A percentile compares a stretch with the other conserved stretches of the same genome.
Evolutionary conservation across 106 monocot species (phyloP).

Genomic region (Triglochin maritima): DNA sequence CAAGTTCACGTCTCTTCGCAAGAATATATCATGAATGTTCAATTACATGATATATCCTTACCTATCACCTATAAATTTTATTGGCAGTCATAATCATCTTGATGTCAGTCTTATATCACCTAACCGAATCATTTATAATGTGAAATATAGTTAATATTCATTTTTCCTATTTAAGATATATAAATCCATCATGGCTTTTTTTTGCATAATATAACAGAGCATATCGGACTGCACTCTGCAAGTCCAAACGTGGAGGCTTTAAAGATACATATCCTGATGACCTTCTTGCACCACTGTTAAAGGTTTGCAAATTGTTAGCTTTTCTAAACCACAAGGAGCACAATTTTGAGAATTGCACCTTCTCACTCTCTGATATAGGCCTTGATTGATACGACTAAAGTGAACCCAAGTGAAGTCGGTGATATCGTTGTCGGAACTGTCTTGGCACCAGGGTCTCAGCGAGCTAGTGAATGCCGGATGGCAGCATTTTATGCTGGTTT

Average conservation of each 20-base stretch:
- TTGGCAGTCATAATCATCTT: no score
- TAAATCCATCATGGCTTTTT: no score
- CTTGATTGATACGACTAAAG: conserved; percentile 13
- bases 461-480: conserved; percentile 30
- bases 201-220: conserved; percentile 14
- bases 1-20: no score
- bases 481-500: conserved; percentile 32
- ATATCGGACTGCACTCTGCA: conserved; percentile 38
- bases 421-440: conserved; percentile 29
- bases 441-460: conserved; percentile 20
- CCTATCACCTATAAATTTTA: no score
- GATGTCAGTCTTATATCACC: no score
- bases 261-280: conserved; percentile 38
- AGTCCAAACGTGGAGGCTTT: conserved; percentile 35
- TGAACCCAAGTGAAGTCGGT: conserved; percentile 26
- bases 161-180: no score
- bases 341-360: neutral
- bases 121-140: no score
- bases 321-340: neutral
- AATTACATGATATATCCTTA: no score
- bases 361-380: conserved; percentile 4
- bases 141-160: no score
- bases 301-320: conserved; percentile 14
- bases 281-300: conserved; percentile 29
- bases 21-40: no score